Evolutionary conservation across 805 yeast genomes (phyloP).

Genomic region (Blastobotrys chiropterorum): DNA sequence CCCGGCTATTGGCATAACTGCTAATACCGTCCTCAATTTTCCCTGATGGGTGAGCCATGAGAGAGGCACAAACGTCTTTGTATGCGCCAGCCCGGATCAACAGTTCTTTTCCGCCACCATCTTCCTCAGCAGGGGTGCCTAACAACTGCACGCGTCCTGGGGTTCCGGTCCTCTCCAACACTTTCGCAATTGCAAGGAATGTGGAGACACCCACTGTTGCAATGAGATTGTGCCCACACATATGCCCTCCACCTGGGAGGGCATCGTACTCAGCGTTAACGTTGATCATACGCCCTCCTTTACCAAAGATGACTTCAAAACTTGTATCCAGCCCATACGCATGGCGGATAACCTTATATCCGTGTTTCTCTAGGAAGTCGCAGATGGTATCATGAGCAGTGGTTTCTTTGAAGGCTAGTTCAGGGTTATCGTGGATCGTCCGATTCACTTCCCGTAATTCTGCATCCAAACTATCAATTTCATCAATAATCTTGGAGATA

Average conservation of each 20-base stretch:
- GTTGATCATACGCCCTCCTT: slow-evolving; percentile 19
- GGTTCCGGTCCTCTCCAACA: slow-evolving; percentile 21
- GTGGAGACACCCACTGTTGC: slow-evolving; percentile 24
- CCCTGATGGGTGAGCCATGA: slow-evolving; percentile 25
- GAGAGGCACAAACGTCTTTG: slow-evolving; percentile 22
- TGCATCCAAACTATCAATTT: neutral
- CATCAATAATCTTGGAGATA: neutral
- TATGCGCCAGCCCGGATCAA: slow-evolving; percentile 27
- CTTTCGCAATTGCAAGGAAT: slow-evolving; percentile 19
- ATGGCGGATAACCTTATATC: slow-evolving; percentile 22
- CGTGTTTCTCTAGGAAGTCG: slow-evolving; percentile 19
- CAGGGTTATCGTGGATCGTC: slow-evolving; percentile 11
- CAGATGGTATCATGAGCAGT: slow-evolving; percentile 26
- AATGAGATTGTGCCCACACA: slow-evolving; percentile 30
- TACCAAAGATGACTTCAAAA: slow-evolving; percentile 16
- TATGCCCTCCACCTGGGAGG: slow-evolving; percentile 27
- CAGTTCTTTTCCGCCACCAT: slow-evolving; percentile 27
- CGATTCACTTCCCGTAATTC: slow-evolving; percentile 30
- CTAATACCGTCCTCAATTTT: slow-evolving; percentile 1
- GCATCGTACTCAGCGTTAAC: slow-evolving; percentile 30
- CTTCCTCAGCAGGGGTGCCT: slow-evolving; percentile 31
- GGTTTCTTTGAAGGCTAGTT: slow-evolving; percentile 17
- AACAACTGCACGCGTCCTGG: slow-evolving; percentile 28
- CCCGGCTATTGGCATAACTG: neutral
- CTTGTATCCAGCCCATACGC: slow-evolving; percentile 26